These are phyloP conservation scores for Silene coronaria DNA, from an alignment of 179 eudicot genomes.

Conservation along the genomic window DNA sequence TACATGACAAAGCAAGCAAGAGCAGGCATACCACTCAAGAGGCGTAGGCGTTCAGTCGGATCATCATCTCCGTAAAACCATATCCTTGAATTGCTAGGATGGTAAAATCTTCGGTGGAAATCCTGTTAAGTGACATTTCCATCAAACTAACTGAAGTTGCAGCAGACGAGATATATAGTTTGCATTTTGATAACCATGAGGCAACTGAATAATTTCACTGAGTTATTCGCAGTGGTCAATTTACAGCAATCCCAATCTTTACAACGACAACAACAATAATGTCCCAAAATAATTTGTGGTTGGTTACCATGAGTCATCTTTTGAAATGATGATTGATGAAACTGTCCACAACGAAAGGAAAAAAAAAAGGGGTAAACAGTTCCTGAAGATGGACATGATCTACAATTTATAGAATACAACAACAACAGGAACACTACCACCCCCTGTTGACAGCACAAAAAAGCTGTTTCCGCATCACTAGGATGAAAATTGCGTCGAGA, in stretches of 20 bases:
- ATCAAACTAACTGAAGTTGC: slow-evolving; percentile 2
- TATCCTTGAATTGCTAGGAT: slow-evolving; percentile 95
- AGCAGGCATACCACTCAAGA: slow-evolving; percentile 66
- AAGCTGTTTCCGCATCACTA: no score
- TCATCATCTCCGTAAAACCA: slow-evolving; percentile 99
- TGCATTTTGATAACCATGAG: neutral
- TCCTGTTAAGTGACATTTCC: slow-evolving; percentile 43
- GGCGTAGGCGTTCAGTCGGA: slow-evolving; percentile 81
- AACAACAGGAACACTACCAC: no score
- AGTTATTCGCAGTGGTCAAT: neutral
- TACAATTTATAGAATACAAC: no score
- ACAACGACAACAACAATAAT: neutral
- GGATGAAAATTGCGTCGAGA: no score
- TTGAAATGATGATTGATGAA: neutral
- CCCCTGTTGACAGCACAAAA: no score
- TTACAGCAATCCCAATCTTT: neutral
- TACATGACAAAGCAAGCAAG: neutral
- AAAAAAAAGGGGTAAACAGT: neutral
- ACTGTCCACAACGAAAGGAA: neutral
- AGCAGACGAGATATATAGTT: neutral
- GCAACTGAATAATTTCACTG: neutral
- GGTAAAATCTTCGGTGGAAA: slow-evolving; percentile 79
- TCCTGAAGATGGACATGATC: neutral
- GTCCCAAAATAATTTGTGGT: neutral
- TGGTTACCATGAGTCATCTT: neutral